Base-by-base conservation (phyloP, 352 stramenopile genomes). In the Pythium phragmitis region DNA sequence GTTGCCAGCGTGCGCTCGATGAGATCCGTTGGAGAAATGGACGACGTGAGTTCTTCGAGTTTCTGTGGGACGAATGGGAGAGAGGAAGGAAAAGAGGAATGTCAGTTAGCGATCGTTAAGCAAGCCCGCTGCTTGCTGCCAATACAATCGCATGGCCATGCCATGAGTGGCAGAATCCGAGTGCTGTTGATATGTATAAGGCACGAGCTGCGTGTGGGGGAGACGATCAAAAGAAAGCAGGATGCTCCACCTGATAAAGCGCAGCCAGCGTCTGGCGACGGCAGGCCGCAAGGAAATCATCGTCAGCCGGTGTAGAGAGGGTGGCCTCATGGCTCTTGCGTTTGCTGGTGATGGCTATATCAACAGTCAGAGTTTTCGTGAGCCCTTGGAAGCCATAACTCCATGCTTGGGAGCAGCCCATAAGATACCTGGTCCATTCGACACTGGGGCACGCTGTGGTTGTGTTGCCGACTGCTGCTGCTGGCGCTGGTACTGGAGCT, bases 231-330 rank as follows among this genome's bases (percentile, higher is more conserved):
- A 62, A 62, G 37, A 58, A 68, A 9, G 45, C 37, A 30, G 77
- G 70, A 72, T 88, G 75, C 53, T 88, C 76, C 65, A 91, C 82
- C 82, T 91, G 60, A 74, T 89, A 89, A 47, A 91, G 70, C 16
- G 79, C 62, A 30, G 77, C 72, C 8, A 91, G 82, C 9, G 82
- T 80, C 63, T 88, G 77, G 17, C 72, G 75, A 39, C 80, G 82
- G n/a, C 77, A 67, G 21, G 63, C 66, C 13, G 75, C 77, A 55
- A 89, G 49, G 12, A 60, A 37, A 33, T 85, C 77, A 13, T 76
- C 69, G 47, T 87, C 77, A 2, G 63, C 70, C 0, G 69, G 26
- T 4, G 57, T 48, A 21, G 60, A 57, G n/a, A 65, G 61, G 9
- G 46, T 57, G 5, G 67, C 54, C 36, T 67, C 67, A 7, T 75